Evolutionary conservation across 768 basidiomycete genomes (phyloP), one percentile per base, ranked within the genome.

Genomic region (Phanerochaete sordida): DNA sequence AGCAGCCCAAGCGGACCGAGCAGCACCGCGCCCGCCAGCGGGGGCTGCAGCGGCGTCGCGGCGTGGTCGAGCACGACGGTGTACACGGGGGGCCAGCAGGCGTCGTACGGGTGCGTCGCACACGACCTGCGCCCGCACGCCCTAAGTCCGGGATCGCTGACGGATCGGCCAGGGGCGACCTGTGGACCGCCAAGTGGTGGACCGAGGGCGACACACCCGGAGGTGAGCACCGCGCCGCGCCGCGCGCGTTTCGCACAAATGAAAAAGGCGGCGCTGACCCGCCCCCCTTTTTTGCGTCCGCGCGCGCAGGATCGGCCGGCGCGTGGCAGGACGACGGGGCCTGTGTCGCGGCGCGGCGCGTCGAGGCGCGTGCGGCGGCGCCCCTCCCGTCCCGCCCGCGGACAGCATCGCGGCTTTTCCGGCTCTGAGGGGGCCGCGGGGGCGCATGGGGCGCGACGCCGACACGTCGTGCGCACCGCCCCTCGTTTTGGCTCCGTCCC

Each of bases 171-270:
- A 74, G 72, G 62, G 74, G 75, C 15, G 65, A 77, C 60, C 69
- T 76, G 45, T 81, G 76, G 77, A 79, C 77, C 13, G 84, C 85
- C 2, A 77, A 82, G 57, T 87, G 82, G 81, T 86, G 87, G 85
- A 81, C 84, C 19, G 72, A 87, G 68, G 77, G 75, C 45, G 80
- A 85, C 65, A 75, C 68, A 44, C 86, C 85, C 9, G 70, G 75
- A 62, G 73, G 77, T 75, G 63, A 47, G 70, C 28, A 35, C 33
- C 6, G 7, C 33, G 13, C 7, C 33, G 13, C 33, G 33, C 33
- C 33, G 33, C 33, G 7, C 33, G 33, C 33, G 33, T 35, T 35
- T 35, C 33, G 33, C 33, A 35, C 6, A 13, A 13, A 35, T 35
- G 13, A 7, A 7, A 35, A 35, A 6, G 33, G 33, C 57, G 46